Evolutionary conservation across 1,284 basidiomycete species (phyloP), one percentile per base, ranked within the genome.

Genomic region (Ganoderma sinense): DNA sequence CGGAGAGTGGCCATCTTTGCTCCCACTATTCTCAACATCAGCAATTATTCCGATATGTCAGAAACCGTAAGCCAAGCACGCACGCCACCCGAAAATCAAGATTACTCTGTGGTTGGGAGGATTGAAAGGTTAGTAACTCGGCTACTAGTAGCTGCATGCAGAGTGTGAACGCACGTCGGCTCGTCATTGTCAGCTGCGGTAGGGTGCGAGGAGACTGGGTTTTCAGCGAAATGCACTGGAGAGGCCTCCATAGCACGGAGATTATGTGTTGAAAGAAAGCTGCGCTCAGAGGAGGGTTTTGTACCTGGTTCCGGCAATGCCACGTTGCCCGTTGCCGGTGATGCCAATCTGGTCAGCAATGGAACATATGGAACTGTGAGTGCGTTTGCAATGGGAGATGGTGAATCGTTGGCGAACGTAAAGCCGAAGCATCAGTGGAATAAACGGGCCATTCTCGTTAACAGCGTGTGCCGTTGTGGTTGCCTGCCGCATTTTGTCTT

Each of bases 21-120:
- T 20, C 71, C 68, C 60, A 69, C 66, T 72, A n/a, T 33, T n/a
- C 7, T 11, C 36, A 33, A 56, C 5, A 4, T 56, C 4, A 56
- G 55, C 29, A n/a, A 18, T 13, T 33, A 4, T 33, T 33, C 59
- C 1, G n/a, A 23, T 61, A 60, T 51, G 8, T 2, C 10, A 20
- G 13, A n/a, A 10, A 16, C n/a, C 18, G 14, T 43, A 51, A 10
- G 6, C 10, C 36, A 13, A 26, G 56, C 3, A 68, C 68, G 5
- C 43, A 68, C 68, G 48, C 71, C 71, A 71, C 3, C 66, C 70
- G 33, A 71, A 68, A 14, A 71, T 68, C 31, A 71, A 40, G 14
- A 71, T 36, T 1, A 71, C 33, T 14, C 67, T 71, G 61, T 4
- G 48, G 7, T 51, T 13, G 55, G 11, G 26, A 29, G 7, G 13